Conservation (phyloP, 345 rosid species). For the Eucalyptus decipiens region DNA sequence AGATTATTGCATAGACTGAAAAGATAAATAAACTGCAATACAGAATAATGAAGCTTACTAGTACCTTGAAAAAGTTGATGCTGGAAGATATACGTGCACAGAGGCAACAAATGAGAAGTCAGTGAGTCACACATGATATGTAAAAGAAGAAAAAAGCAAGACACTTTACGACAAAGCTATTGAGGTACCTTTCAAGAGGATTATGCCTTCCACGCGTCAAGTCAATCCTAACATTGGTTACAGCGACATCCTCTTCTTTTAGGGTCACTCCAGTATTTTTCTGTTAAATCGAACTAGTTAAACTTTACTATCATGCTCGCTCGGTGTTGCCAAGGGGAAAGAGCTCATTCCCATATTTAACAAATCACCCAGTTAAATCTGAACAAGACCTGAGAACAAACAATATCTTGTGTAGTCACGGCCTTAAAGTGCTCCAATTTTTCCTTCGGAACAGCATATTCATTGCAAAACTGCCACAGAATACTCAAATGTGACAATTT, state of each 20-base stretch:
- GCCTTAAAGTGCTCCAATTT: conserved; percentile 66
- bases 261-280: conserved; percentile 46
- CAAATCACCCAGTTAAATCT: neutral
- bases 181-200: conserved; percentile 75
- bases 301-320: neutral
- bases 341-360: neutral
- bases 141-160: neutral
- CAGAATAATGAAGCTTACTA: neutral
- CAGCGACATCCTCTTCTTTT: conserved; percentile 70
- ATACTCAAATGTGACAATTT: neutral
- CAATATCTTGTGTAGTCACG: conserved; percentile 78
- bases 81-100: conserved; percentile 25
- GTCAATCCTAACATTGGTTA: conserved; percentile 82
- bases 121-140: neutral
- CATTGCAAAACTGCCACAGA: conserved; percentile 81
- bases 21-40: neutral
- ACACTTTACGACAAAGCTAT: neutral
- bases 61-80: conserved; percentile 92
- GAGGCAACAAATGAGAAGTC: neutral
- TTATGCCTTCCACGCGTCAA: conserved; percentile 78
- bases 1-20: neutral
- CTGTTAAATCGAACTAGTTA: conserved; percentile 12
- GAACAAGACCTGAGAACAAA: conserved; percentile 72
- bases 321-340: neutral
- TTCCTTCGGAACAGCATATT: conserved; percentile 88